These are phyloP conservation scores for Rugonectria rugulosa DNA, from an alignment of 2,329 filamentous ascomycete genomes.

Conservation along the genomic window DNA sequence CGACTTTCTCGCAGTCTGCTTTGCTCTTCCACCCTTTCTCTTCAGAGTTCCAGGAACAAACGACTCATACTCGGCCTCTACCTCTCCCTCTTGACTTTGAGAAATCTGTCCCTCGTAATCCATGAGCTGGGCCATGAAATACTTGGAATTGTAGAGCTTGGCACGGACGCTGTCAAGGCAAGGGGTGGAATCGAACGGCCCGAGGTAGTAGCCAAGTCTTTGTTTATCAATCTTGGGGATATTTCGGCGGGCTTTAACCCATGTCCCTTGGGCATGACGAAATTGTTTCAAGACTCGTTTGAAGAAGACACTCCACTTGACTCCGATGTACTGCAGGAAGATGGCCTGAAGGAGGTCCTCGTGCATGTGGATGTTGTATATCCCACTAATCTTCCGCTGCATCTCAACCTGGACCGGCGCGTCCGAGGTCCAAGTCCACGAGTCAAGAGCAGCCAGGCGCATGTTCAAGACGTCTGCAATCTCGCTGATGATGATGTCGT, in stretches of 20 bases:
- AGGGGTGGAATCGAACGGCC: constrained; percentile 14
- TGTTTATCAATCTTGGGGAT: constrained; percentile 42
- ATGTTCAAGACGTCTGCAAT: constrained; percentile 62
- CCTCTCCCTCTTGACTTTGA: constrained; percentile 45
- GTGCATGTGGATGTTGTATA: constrained; percentile 60
- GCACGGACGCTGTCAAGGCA: constrained; percentile 43
- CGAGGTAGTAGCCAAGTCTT: constrained; percentile 48
- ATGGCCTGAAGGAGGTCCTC: constrained; percentile 60
- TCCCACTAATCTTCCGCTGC: constrained; percentile 56
- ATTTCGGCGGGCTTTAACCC: constrained; percentile 42
- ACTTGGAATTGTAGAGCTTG: constrained; percentile 46
- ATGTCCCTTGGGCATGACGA: constrained; percentile 44
- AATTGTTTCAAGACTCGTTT: constrained; percentile 46
- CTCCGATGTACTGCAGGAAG: constrained; percentile 58
- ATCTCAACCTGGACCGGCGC: constrained; percentile 50
- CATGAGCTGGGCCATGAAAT: constrained; percentile 56
- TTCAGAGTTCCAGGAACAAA: constrained; percentile 8
- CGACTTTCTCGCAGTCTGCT: not conserved
- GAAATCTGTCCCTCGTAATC: constrained; percentile 36
- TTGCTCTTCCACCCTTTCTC: not conserved
- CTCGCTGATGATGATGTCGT: constrained; percentile 53
- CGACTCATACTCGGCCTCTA: constrained; percentile 46
- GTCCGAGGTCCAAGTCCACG: constrained; percentile 55
- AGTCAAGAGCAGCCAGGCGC: constrained; percentile 52
- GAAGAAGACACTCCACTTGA: constrained; percentile 55